phyloP scores from a whole-genome alignment of 352 stramenopile genomes.

The Phytophthora kernoviae region DNA sequence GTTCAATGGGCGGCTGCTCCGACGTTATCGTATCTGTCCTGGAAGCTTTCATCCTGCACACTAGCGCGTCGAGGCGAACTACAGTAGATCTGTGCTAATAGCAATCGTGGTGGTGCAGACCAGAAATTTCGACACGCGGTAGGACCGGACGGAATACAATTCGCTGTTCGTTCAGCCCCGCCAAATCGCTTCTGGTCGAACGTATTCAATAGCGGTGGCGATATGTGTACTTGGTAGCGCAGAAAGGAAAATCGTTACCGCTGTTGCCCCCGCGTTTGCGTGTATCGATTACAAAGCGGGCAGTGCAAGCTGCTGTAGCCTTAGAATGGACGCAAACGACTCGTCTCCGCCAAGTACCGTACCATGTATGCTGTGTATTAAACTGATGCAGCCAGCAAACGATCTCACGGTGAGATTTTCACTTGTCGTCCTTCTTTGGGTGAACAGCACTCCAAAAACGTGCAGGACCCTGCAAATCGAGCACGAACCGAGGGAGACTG shows the following conservation, averaged over 20 bases:
- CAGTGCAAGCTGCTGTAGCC: too few relatives aligned
- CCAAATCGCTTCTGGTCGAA: not conserved
- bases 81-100: conserved; percentile 1
- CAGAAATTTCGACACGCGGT: not conserved
- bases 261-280: too few relatives aligned
- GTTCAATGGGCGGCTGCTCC: conserved; percentile 26
- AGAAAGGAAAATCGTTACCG: too few relatives aligned
- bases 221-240: too few relatives aligned
- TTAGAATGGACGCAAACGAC: too few relatives aligned
- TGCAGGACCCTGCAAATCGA: conserved; percentile 21
- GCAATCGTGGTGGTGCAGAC: not conserved
- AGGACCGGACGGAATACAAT: not conserved
- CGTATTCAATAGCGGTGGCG: too few relatives aligned
- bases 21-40: conserved; percentile 28
- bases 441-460: conserved; percentile 9
- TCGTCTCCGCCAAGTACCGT: too few relatives aligned
- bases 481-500: conserved; percentile 13
- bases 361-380: too few relatives aligned
- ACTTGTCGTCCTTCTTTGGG: conserved; percentile 26
- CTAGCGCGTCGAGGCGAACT: conserved; percentile 14
- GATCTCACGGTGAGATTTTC: conserved; percentile 1
- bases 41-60: conserved; percentile 24
- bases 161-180: not conserved
- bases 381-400: not conserved
- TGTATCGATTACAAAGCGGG: too few relatives aligned